A percentile compares a stretch with the other conserved stretches of the same genome.
These are phyloP conservation scores for Chrysoporthe puriensis DNA, from an alignment of 2,329 filamentous ascomycete species.

Conservation along the genomic window DNA sequence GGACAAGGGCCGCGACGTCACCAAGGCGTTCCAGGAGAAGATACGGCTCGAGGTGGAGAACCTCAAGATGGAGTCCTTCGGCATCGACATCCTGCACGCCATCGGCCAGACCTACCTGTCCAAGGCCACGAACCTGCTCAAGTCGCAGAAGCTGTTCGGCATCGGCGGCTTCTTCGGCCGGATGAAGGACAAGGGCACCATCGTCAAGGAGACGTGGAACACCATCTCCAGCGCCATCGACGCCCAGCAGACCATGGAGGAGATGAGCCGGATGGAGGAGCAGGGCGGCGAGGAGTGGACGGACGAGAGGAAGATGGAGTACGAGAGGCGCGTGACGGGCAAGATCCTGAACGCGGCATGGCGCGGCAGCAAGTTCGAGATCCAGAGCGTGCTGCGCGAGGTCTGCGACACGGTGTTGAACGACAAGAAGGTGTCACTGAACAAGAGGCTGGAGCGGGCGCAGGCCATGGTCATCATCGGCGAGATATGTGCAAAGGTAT, in stretches of 20 bases:
- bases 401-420: conserved; percentile 90
- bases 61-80: conserved; percentile 98
- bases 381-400: conserved; percentile 91
- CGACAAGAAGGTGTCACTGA: conserved; percentile 74
- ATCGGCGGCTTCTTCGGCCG: conserved; percentile 93
- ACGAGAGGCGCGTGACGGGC: conserved; percentile 92
- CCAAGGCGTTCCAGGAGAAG: conserved; percentile 89
- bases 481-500: conserved; percentile 85
- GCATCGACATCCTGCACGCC: conserved; percentile 92
- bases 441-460: conserved; percentile 88
- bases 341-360: conserved; percentile 98
- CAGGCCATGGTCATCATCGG: conserved; percentile 87
- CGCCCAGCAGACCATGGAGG: conserved; percentile 97
- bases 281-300: conserved; percentile 97
- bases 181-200: conserved; percentile 92
- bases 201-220: conserved; percentile 98
- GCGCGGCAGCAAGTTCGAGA: conserved; percentile 96
- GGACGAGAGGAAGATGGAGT: conserved; percentile 94
- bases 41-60: conserved; percentile 94
- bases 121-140: conserved; percentile 86
- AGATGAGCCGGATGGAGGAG: conserved; percentile 96
- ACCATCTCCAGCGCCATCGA: conserved; percentile 96
- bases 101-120: conserved; percentile 89
- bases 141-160: conserved; percentile 95
- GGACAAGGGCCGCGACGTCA: conserved; percentile 85